These are phyloP conservation scores for Plasmodium fragile DNA, from an alignment of 169 alveolate genomes.

Conservation along the genomic window DNA sequence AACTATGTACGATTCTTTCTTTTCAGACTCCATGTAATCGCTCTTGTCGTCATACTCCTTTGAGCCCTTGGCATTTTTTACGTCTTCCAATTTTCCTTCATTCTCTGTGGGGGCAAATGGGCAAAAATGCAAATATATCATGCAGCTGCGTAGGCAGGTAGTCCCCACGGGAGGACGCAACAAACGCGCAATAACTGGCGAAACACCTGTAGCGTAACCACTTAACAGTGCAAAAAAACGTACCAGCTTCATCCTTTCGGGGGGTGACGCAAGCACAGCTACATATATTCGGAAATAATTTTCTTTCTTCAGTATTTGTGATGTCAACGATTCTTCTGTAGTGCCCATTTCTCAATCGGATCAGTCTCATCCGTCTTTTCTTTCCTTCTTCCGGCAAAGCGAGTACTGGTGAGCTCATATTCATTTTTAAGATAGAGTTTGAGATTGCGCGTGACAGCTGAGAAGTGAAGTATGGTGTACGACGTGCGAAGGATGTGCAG, in stretches of 20 bases:
- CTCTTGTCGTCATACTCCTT: slow-evolving; percentile 14
- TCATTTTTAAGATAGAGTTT: not conserved
- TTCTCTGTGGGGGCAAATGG: not conserved
- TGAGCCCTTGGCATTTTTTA: not conserved
- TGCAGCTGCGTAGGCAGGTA: not conserved
- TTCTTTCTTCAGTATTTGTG: slow-evolving; percentile 9
- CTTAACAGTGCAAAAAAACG: not conserved
- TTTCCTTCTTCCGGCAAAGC: not conserved
- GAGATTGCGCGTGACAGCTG: not conserved
- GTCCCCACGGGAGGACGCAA: not conserved
- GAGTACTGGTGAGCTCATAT: not conserved
- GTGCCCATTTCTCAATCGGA: slow-evolving; percentile 62
- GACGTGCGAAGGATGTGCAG: not conserved
- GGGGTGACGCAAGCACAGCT: slow-evolving; percentile 8
- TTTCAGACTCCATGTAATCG: not conserved
- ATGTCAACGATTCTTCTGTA: slow-evolving; percentile 54
- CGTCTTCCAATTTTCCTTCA: slow-evolving; percentile 10
- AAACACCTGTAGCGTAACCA: not conserved
- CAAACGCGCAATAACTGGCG: not conserved
- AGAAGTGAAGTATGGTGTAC: not conserved
- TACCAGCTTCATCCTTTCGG: not conserved
- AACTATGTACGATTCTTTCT: not conserved
- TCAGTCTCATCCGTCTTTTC: slow-evolving; percentile 10
- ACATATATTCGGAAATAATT: slow-evolving; percentile 1
- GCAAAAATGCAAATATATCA: not conserved